These are phyloP conservation scores for Alopecurus myosuroides DNA, from an alignment of 176 grass and related monocot species.

Conservation along the genomic window DNA sequence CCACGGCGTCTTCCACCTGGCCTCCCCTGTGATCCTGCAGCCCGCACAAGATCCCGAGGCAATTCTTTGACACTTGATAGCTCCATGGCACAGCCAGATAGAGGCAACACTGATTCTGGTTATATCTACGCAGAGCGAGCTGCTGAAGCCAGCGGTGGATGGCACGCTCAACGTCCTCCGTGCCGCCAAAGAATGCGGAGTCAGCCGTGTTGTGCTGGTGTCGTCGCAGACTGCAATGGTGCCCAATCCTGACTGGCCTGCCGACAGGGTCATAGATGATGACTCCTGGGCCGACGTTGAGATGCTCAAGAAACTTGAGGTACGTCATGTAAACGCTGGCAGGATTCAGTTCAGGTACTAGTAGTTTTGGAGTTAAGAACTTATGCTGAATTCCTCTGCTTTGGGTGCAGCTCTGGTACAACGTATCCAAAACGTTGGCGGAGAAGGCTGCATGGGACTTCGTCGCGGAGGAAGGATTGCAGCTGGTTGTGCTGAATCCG, in stretches of 20 bases:
- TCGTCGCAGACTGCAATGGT: constrained; percentile 41
- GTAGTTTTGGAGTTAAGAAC: background rate
- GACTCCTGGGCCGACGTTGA: constrained; percentile 62
- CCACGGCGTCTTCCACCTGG: constrained; percentile 61
- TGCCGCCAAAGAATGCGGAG: constrained; percentile 25
- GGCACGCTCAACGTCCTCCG: constrained; percentile 62
- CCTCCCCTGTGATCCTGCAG: constrained; percentile 27
- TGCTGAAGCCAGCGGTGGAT: constrained; percentile 46
- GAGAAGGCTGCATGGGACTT: constrained; percentile 60
- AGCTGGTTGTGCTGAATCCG: constrained; percentile 50
- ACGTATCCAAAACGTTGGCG: constrained; percentile 54
- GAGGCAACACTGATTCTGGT: background rate
- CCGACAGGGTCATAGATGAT: constrained; percentile 24
- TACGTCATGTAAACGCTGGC: background rate
- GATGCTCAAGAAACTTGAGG: constrained; percentile 42
- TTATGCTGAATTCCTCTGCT: background rate
- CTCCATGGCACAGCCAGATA: background rate
- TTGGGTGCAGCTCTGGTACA: constrained; percentile 40
- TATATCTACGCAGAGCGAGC: constrained; percentile 20
- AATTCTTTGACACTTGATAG: background rate
- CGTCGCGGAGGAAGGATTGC: constrained; percentile 31
- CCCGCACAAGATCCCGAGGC: constrained; percentile 39
- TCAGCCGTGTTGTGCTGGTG: constrained; percentile 37
- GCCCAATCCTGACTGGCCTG: constrained; percentile 49
- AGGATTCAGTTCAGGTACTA: background rate